Conservation (phyloP, 2,329 filamentous ascomycete genomes). For the Dactylellina haptotyla region DNA sequence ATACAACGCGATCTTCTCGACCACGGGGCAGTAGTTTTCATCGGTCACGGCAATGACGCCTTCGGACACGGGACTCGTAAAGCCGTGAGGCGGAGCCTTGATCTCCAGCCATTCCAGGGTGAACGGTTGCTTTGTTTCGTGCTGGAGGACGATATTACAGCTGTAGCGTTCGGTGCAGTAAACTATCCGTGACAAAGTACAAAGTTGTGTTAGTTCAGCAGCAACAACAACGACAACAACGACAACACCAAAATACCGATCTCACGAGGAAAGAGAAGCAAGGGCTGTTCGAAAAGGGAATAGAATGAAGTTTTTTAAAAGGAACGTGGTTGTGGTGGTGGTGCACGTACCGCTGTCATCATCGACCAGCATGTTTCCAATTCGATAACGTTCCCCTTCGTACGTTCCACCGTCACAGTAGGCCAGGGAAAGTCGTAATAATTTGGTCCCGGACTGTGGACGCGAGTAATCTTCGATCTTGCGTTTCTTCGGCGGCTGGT, state of each 20-base stretch:
- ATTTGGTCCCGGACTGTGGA: conserved; percentile 29
- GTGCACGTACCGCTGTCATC: conserved; percentile 39
- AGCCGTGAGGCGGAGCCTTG: conserved; percentile 43
- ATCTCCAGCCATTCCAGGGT: conserved; percentile 49
- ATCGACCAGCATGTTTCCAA: conserved; percentile 40
- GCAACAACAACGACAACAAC: not conserved
- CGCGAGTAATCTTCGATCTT: conserved; percentile 47
- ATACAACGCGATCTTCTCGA: conserved; percentile 36
- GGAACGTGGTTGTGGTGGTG: too few species aligned
- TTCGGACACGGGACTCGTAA: conserved; percentile 44
- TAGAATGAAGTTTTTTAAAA: too few species aligned
- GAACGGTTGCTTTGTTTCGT: conserved; percentile 44
- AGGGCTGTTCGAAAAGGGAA: not conserved
- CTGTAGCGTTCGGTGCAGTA: conserved; percentile 51
- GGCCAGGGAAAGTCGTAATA: conserved; percentile 22
- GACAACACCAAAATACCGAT: not conserved
- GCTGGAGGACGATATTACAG: conserved; percentile 49
- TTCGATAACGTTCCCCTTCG: conserved; percentile 30
- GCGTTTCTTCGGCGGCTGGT: conserved; percentile 45
- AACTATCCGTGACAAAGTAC: conserved; percentile 5
- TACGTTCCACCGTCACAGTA: conserved; percentile 50
- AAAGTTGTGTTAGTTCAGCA: not conserved
- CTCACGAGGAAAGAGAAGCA: not conserved
- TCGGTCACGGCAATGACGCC: conserved; percentile 47
- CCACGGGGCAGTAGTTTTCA: conserved; percentile 33